Evolutionary conservation across 1,139 yeast genomes (phyloP), one percentile per base, ranked within the genome.

Genomic region (Geotrichum phurueaensis): DNA sequence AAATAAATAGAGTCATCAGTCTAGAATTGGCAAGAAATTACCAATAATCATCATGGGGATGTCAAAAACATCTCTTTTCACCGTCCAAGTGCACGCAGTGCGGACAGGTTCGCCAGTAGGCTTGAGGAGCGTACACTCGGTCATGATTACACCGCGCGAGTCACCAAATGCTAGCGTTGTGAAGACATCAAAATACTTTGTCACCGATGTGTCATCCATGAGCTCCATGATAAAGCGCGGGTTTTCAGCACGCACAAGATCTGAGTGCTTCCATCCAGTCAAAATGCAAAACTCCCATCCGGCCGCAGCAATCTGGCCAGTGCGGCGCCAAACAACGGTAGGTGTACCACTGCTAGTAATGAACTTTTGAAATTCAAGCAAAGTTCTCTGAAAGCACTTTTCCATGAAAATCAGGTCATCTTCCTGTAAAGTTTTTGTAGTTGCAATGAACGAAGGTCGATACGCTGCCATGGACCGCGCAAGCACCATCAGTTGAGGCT

Each of bases 31-130:
- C 33, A 61, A 51, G 51, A 61, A 61, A 56, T 90, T 91, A 20
- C 97, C 97, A 55, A 92, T 84, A 54, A 92, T 88, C 97, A 92
- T 91, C 92, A 91, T 87, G n/a, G 97, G 97, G 60, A 90, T 85
- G 73, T 89, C 96, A 74, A 89, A 90, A 53, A 87, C 84, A 73
- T 90, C 97, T 66, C 96, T 79, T 68, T 89, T 89, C 20, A 92
- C 79, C 0, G 97, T 92, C 96, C 97, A 91, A 69, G 89, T 85
- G 71, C 96, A 87, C 25, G 92, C 85, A 0, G 96, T 88, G 53
- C 87, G 78, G 53, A 90, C 68, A 49, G 65, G 66, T 10, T 68
- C 70, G 13, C 75, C 75, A 45, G 79, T 79, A 2, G 86, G 85
- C 4, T 89, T 84, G 58, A 89, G 73, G 60, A 88, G 76, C 0